Conservation (phyloP, 2,329 filamentous ascomycete species). For the Ilyonectria robusta region DNA sequence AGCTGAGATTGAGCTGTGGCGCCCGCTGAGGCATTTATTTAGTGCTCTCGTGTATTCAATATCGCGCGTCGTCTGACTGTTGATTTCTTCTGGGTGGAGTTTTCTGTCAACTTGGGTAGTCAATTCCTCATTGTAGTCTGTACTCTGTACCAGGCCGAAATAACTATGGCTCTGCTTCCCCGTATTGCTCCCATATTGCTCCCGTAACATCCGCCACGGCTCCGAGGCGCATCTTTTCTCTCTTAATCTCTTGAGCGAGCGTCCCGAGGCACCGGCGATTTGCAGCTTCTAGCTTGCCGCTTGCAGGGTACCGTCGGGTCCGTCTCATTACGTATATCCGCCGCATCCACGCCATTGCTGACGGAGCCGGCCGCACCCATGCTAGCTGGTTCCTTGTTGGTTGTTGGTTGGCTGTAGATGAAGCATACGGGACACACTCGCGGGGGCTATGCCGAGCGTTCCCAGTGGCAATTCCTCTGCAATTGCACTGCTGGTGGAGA, state of each 20-base stretch:
- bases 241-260: no score
- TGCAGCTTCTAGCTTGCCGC: not conserved
- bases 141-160: not conserved
- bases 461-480: not conserved
- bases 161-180: not conserved
- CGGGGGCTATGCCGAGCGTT: not conserved
- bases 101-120: constrained; percentile 1
- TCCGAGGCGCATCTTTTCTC: no score
- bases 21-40: not conserved
- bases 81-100: not conserved
- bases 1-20: constrained; percentile 41
- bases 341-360: not conserved
- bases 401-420: not conserved
- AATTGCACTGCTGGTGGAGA: not conserved
- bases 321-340: not conserved
- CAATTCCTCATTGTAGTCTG: not conserved
- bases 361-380: not conserved
- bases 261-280: not conserved
- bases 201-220: no score
- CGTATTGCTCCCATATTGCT: no score
- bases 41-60: not conserved
- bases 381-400: not conserved
- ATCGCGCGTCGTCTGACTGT: not conserved
- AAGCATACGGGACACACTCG: not conserved
- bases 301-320: not conserved